Evolutionary conservation across 148 eudicot species (phyloP).

Genomic region (Linanthus parryae): DNA sequence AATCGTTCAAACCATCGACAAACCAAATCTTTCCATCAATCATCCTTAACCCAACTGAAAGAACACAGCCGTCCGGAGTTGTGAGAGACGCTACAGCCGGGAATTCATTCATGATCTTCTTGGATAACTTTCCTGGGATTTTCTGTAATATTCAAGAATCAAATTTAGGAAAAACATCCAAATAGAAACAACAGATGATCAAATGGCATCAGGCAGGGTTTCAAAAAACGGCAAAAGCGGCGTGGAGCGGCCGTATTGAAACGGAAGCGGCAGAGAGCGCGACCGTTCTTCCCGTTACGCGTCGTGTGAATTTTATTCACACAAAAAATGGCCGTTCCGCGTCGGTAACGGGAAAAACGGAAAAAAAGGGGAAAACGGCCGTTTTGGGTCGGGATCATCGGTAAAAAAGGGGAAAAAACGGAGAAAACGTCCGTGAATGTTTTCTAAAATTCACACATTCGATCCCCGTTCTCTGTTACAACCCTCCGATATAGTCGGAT

Average conservation of each 20-base stretch:
- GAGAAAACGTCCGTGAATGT: too few relatives aligned
- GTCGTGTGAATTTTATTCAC: not conserved
- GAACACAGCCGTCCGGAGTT: constrained; percentile 32
- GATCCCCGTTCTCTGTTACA: too few relatives aligned
- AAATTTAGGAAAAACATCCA: not conserved
- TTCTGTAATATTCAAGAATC: constrained; percentile 7
- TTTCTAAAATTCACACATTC: too few relatives aligned
- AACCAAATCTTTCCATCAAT: constrained; percentile 27
- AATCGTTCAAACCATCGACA: constrained; percentile 35
- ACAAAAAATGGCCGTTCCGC: not conserved
- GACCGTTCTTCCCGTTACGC: too few relatives aligned
- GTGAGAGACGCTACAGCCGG: constrained; percentile 18
- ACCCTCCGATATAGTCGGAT: too few relatives aligned
- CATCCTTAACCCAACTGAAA: constrained; percentile 25
- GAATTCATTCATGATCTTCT: constrained; percentile 17
- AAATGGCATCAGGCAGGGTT: not conserved
- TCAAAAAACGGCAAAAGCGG: not conserved
- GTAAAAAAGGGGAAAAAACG: too few relatives aligned
- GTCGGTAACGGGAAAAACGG: too few relatives aligned
- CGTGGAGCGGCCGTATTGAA: not conserved
- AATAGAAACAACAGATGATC: not conserved
- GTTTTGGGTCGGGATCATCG: too few relatives aligned
- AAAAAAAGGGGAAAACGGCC: too few relatives aligned
- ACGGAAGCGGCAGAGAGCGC: too few relatives aligned
- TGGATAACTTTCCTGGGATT: constrained; percentile 12